Conservation (phyloP, 352 stramenopile genomes). For the Phytophthora fragariae region DNA sequence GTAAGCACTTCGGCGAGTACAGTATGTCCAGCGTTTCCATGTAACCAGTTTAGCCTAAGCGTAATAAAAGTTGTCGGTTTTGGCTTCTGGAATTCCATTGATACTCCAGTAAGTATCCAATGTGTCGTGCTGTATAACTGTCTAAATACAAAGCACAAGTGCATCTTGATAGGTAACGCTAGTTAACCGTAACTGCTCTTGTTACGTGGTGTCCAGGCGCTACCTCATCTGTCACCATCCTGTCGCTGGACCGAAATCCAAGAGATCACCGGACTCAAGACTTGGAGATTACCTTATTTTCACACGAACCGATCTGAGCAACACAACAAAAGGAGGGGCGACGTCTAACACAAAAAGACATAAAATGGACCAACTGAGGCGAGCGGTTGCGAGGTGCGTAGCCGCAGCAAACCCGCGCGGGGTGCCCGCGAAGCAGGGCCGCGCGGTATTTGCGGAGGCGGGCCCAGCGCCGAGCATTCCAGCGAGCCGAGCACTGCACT, state of each 20-base stretch:
- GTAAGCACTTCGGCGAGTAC: neutral
- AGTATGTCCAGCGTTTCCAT: constrained; percentile 5
- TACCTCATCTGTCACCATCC: constrained; percentile 4
- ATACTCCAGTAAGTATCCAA: neutral
- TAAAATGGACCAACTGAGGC: no score
- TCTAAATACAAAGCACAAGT: neutral
- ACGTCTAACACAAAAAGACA: no score
- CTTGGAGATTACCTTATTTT: no score
- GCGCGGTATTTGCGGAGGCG: no score
- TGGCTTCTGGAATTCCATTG: neutral
- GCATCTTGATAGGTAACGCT: neutral
- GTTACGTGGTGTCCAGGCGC: neutral
- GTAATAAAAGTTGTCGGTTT: neutral
- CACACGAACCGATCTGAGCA: no score
- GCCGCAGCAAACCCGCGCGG: no score
- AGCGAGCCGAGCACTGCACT: no score
- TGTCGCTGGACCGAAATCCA: constrained; percentile 24
- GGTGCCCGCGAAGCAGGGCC: no score
- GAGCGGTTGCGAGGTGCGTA: no score
- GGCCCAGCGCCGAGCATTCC: no score
- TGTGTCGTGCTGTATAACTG: neutral
- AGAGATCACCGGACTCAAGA: constrained; percentile 28
- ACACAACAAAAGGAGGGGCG: no score
- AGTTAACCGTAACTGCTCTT: neutral
- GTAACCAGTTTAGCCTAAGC: constrained; percentile 2